A percentile compares a stretch with the other conserved stretches of the same genome.
These are phyloP conservation scores for Ceratocystis lukuohia DNA, from an alignment of 2,329 filamentous ascomycete species.

Conservation along the genomic window DNA sequence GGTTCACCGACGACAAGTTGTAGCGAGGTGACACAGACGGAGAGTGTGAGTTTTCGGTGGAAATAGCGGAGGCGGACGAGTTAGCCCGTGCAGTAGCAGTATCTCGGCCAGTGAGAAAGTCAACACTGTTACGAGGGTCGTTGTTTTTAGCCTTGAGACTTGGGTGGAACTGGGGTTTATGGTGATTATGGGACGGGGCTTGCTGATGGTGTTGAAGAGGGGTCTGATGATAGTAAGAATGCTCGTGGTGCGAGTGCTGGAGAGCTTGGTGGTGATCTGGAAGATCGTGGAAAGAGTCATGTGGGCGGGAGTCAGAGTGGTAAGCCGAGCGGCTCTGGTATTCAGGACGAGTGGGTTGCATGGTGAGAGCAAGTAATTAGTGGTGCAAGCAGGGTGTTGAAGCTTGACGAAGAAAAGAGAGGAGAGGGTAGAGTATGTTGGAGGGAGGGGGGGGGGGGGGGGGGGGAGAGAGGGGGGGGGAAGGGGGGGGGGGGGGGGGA, in stretches of 20 bases:
- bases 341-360: background rate
- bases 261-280: background rate
- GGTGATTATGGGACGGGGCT: background rate
- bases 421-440: background rate
- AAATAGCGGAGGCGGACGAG: background rate
- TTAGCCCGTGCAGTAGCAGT: background rate
- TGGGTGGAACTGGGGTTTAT: background rate
- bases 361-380: background rate
- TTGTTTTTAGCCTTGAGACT: background rate
- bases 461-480: no score
- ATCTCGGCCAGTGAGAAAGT: conserved; percentile 6
- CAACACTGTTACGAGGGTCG: conserved; percentile 10
- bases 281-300: background rate
- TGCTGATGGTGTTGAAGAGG: background rate
- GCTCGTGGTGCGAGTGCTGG: background rate
- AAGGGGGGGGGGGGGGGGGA: no score
- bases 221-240: background rate
- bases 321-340: background rate
- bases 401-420: background rate
- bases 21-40: conserved; percentile 11
- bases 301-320: background rate
- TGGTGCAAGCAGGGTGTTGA: background rate
- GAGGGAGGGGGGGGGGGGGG: no score
- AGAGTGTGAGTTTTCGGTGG: background rate
- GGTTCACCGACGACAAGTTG: conserved; percentile 7